Conservation (phyloP, 345 rosid species). For the Dovyalis caffra region DNA sequence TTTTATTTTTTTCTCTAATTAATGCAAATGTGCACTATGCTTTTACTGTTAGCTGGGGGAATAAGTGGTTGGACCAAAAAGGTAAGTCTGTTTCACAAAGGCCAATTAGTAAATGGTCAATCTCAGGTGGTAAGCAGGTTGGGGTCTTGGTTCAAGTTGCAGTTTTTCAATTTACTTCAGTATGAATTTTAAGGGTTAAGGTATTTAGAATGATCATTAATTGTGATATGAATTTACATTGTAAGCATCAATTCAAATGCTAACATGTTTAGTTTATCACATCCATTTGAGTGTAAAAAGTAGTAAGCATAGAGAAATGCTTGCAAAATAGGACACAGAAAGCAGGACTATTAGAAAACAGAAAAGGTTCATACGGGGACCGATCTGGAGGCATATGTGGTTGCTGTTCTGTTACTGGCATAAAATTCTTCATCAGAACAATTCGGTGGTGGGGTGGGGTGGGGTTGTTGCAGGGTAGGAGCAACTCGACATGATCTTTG, state of each 20-base stretch:
- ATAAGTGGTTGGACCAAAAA: neutral
- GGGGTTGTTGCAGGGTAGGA: neutral
- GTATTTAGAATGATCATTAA: neutral
- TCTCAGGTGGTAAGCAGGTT: neutral
- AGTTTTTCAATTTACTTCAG: too few relatives aligned
- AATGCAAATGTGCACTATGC: neutral
- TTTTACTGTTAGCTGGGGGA: too few relatives aligned
- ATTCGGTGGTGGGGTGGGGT: neutral
- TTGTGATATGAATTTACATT: neutral
- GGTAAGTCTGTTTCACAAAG: neutral
- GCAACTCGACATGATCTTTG: neutral
- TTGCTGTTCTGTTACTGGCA: neutral
- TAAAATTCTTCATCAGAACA: constrained; percentile 9
- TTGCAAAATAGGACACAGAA: neutral
- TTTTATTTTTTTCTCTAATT: neutral
- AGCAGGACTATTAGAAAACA: neutral
- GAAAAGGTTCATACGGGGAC: neutral
- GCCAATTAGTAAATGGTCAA: neutral
- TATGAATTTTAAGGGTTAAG: neutral
- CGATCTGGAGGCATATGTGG: neutral
- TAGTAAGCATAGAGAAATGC: neutral
- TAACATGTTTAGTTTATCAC: neutral
- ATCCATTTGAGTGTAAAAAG: neutral
- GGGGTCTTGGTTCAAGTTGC: neutral
- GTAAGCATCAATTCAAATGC: neutral